Percentiles rank a stretch among this genome's conserved stretches.
Conservation (phyloP, 176 grass and related monocot species). For the Calamus simplicifolius region DNA sequence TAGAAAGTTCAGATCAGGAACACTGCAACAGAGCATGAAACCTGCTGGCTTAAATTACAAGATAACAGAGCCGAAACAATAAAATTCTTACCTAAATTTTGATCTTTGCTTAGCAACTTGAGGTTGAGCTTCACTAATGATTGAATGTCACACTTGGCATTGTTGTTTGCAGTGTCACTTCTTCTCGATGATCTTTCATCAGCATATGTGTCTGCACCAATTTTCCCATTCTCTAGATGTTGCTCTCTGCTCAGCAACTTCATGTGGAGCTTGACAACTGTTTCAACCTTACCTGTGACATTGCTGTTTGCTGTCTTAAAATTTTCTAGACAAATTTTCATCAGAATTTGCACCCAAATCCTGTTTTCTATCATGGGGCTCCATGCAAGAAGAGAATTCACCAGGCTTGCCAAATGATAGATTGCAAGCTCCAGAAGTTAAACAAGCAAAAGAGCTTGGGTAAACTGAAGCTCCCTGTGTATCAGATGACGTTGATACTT, state of each 20-base stretch:
- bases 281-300: conserved; percentile 5
- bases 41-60: too few relatives aligned
- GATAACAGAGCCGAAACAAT: too few relatives aligned
- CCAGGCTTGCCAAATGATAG: background rate
- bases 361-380: background rate
- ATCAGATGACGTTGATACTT: background rate
- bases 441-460: background rate
- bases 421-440: background rate
- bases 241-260: background rate
- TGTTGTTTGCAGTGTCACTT: conserved; percentile 19
- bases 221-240: conserved; percentile 26
- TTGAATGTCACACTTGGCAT: conserved; percentile 50
- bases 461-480: background rate
- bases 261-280: conserved; percentile 9
- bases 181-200: conserved; percentile 24
- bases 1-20: too few relatives aligned
- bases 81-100: conserved; percentile 24
- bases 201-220: conserved; percentile 12
- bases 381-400: background rate
- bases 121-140: conserved; percentile 42
- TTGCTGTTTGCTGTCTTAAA: background rate
- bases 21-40: too few relatives aligned
- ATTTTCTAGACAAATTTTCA: background rate
- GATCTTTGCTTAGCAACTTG: conserved; percentile 57
- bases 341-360: background rate